These are phyloP conservation scores for Populus hybrid DNA, from an alignment of 441 rosid genomes.

Conservation along the genomic window DNA sequence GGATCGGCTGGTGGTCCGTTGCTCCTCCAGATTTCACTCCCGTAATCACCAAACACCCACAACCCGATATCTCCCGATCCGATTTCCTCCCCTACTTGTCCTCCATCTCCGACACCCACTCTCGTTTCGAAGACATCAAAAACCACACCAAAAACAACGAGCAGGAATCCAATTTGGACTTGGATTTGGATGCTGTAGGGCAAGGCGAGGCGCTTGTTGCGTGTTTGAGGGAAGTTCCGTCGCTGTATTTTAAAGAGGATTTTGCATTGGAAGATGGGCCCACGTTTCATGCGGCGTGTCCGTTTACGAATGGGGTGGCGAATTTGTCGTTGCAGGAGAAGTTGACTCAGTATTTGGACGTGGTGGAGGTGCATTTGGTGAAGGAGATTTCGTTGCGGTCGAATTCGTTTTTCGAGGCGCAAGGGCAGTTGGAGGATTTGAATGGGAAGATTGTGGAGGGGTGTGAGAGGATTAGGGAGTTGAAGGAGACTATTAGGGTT, in stretches of 20 bases:
- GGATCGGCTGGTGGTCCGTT: conserved; percentile 92
- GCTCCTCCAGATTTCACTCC: conserved; percentile 83
- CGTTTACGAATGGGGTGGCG: conserved; percentile 57
- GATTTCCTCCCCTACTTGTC: conserved; percentile 67
- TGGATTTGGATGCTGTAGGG: conserved; percentile 44
- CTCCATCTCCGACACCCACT: conserved; percentile 60
- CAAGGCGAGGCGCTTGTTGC: conserved; percentile 92
- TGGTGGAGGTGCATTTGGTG: conserved; percentile 94
- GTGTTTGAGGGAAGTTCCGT: conserved; percentile 87
- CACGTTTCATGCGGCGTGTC: conserved; percentile 92
- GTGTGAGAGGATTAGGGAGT: conserved; percentile 71
- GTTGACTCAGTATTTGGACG: conserved; percentile 88
- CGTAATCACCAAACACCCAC: conserved; percentile 43
- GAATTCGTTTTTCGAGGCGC: conserved; percentile 94
- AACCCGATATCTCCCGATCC: conserved; percentile 71
- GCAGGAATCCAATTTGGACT: conserved; percentile 39
- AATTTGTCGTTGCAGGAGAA: conserved; percentile 85
- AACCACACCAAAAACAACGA: conserved; percentile 37
- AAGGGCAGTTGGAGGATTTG: conserved; percentile 90
- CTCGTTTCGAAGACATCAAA: conserved; percentile 79
- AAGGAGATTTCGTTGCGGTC: conserved; percentile 97
- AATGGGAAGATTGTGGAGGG: conserved; percentile 90
- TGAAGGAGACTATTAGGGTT: conserved; percentile 89
- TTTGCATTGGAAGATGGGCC: conserved; percentile 88
- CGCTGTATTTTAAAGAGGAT: conserved; percentile 88